phyloP scores from a whole-genome alignment of 139 green algal species.

The Marvania coccoides region DNA sequence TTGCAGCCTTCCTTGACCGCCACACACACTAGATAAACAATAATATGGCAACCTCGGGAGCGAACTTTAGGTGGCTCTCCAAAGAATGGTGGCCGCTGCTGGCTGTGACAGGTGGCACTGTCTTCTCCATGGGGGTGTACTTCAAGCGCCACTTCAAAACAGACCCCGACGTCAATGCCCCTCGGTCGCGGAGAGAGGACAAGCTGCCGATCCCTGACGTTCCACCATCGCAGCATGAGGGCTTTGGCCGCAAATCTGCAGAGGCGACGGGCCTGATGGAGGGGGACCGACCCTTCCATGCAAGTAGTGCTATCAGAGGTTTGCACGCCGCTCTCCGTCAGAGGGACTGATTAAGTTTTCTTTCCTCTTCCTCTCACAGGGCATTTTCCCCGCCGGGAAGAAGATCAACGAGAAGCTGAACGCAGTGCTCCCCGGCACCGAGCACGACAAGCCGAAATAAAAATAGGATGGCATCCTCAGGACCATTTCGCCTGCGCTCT shows the following conservation, averaged over 20 bases:
- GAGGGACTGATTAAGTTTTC: background rate
- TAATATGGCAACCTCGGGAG: too few species aligned
- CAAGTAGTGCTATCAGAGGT: background rate
- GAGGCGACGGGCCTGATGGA: constrained; percentile 3
- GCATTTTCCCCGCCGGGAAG: constrained; percentile 8
- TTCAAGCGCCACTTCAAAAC: background rate
- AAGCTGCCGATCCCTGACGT: background rate
- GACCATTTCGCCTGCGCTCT: background rate
- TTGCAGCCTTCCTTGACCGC: too few species aligned
- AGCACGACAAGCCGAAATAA: constrained; percentile 1
- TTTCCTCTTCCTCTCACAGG: too few species aligned
- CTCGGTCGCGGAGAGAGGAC: background rate
- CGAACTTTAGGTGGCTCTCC: too few species aligned
- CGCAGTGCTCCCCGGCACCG: background rate
- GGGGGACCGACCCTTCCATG: constrained; percentile 4
- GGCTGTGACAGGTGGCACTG: background rate
- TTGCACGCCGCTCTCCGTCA: background rate
- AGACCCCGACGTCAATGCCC: background rate
- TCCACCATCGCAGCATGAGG: background rate
- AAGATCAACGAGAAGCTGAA: background rate
- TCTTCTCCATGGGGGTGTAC: background rate
- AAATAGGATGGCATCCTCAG: background rate
- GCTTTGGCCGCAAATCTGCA: constrained; percentile 10
- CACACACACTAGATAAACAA: too few species aligned
- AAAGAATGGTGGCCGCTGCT: background rate